A percentile compares a stretch with the other conserved stretches of the same genome.
Conservation (phyloP, 805 yeast genomes). For the Pichia insulana region DNA sequence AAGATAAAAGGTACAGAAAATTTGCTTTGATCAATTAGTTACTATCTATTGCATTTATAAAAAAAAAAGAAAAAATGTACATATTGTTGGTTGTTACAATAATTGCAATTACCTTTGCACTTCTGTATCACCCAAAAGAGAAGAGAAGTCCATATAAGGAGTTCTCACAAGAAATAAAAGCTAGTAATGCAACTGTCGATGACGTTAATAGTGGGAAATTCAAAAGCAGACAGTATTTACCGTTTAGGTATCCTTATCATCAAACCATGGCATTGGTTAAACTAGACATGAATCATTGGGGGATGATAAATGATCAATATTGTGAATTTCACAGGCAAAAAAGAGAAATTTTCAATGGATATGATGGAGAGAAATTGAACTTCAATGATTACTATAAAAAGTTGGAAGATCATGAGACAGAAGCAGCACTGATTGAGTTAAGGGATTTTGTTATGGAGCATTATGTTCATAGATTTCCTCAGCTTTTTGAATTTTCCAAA, state of each 20-base stretch:
- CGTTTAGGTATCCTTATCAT: conserved; percentile 45
- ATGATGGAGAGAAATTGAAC: conserved; percentile 28
- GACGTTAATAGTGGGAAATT: conserved; percentile 11
- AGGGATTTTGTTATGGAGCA: conserved; percentile 36
- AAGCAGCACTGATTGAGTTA: conserved; percentile 35
- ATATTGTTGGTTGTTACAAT: conserved; percentile 6
- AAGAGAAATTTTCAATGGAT: conserved; percentile 30
- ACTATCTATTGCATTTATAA: too few species aligned
- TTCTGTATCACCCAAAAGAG: not conserved
- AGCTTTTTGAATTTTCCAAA: conserved; percentile 26
- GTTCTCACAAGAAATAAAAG: conserved; percentile 13
- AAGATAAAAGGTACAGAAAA: too few species aligned
- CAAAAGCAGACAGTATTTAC: conserved; percentile 42
- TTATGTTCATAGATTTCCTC: conserved; percentile 36
- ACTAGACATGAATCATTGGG: conserved; percentile 43
- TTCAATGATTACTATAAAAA: conserved; percentile 30
- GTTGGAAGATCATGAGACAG: conserved; percentile 20
- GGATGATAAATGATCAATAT: conserved; percentile 39
- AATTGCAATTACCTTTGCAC: conserved; percentile 9
- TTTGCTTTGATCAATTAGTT: too few species aligned
- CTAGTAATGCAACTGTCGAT: conserved; percentile 15
- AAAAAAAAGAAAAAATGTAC: too few species aligned
- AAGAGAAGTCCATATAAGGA: conserved; percentile 3
- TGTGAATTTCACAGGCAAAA: conserved; percentile 36
- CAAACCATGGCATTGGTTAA: conserved; percentile 45